Evolutionary conservation across 2,329 filamentous ascomycete species (phyloP), one percentile per base, ranked within the genome.

Genomic region (Colletotrichum tofieldiae): DNA sequence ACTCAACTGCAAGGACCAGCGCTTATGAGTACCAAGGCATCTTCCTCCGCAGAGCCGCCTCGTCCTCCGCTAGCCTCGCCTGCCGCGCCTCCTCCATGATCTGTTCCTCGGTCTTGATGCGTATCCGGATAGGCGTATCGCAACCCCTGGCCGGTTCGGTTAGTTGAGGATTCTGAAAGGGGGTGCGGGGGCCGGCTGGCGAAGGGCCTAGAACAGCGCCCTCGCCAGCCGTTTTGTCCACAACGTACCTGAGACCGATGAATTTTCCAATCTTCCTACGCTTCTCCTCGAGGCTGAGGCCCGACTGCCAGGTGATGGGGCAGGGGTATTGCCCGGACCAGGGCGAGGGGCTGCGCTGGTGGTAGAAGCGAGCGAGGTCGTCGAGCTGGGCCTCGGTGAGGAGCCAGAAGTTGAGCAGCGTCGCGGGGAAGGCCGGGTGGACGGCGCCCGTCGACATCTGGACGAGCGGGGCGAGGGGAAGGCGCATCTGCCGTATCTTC

Each of bases 381-480:
- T 95, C 93, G 66, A 94, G 90, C 81, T 95, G 86, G 39, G 82
- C 82, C 79, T 93, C 91, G 20, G 92, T 94, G 47, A 95, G 87
- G 41, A 94, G 90, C 87, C 92, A 93, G 82, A 93, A 94, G 78
- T 88, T 87, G 56, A 95, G 89, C 66, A 94, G 85, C 4, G 89
- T 93, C 26, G 78, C 77, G 1, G 93, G 93, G 80, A 93, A 95
- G 67, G 84, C 80, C 0, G 90, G 88, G 77, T 93, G 92, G 2
- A 92, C 82, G n/a, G 82, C 78, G 61, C 92, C 92, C 1, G 88
- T 89, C 29, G 85, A 85, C 75, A 92, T 82, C 81, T 91, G 88
- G 9, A 93, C 90, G 7, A 95, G 89, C 1, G 93, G 92, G 0
- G 88, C 87, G 32, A 95, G 88, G 29, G 85, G 86, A 14, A 93